phyloP scores from a whole-genome alignment of 1,284 basidiomycete genomes.

The Cryptococcus sp. region DNA sequence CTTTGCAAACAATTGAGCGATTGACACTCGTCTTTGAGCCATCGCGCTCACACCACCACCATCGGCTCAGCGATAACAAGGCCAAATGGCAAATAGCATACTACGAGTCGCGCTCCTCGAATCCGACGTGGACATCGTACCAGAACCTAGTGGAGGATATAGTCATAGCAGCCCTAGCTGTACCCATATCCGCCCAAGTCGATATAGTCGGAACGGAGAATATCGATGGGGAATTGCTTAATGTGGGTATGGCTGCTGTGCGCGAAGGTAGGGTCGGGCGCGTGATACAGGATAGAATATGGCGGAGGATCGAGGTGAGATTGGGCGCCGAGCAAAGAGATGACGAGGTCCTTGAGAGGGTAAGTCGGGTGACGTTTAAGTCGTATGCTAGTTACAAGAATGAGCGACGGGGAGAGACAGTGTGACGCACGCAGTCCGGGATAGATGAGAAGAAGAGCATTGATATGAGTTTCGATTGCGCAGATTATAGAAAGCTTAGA shows the following conservation, averaged over 20 bases:
- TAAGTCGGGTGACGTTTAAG: conserved; percentile 4
- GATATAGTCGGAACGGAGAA: conserved; percentile 12
- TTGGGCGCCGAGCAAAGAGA: conserved; percentile 6
- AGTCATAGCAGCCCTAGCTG: neutral
- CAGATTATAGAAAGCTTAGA: too few relatives aligned
- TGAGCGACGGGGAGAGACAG: too few relatives aligned
- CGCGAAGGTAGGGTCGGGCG: neutral
- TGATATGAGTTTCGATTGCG: too few relatives aligned
- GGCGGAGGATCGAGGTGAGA: conserved; percentile 10
- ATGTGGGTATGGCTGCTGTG: conserved; percentile 14
- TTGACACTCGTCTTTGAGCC: too few relatives aligned
- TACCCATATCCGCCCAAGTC: conserved; percentile 10
- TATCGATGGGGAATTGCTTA: conserved; percentile 16
- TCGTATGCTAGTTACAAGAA: too few relatives aligned
- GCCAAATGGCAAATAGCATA: conserved; percentile 18
- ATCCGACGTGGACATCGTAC: conserved; percentile 7
- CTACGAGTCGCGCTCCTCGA: conserved; percentile 7
- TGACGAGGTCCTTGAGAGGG: neutral
- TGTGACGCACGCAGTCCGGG: too few relatives aligned
- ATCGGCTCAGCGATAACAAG: conserved; percentile 9
- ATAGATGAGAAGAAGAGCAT: too few relatives aligned
- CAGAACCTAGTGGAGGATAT: conserved; percentile 12
- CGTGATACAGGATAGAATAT: conserved; percentile 5
- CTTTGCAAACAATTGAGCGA: neutral
- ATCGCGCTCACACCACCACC: neutral